A percentile compares a stretch with the other conserved stretches of the same genome.
Conservation (phyloP, 768 basidiomycete species). For the button mushroom (Agaricus bisporus) region DNA sequence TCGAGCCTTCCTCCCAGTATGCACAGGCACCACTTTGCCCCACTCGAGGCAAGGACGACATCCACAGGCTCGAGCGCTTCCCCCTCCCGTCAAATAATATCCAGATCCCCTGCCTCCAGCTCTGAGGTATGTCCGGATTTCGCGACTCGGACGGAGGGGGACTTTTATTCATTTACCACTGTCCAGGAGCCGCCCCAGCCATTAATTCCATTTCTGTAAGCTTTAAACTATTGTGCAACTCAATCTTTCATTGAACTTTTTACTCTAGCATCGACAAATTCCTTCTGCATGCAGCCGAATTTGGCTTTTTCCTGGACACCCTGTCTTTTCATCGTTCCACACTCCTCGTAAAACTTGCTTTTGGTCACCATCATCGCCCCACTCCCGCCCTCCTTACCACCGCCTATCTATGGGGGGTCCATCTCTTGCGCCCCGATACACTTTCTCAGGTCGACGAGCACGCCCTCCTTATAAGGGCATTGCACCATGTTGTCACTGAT, state of each 20-base stretch:
- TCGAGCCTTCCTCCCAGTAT: conserved; percentile 44
- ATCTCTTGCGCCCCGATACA: conserved; percentile 29
- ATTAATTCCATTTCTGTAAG: conserved; percentile 33
- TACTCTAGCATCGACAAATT: conserved; percentile 49
- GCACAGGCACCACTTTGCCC: conserved; percentile 32
- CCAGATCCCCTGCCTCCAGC: conserved; percentile 30
- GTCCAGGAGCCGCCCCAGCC: conserved; percentile 33
- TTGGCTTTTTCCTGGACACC: conserved; percentile 61
- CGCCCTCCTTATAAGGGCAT: conserved; percentile 42
- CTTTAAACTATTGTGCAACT: not conserved
- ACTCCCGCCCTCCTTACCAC: conserved; percentile 42
- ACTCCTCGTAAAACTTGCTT: conserved; percentile 37
- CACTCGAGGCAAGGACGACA: conserved; percentile 32
- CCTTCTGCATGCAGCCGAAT: conserved; percentile 46
- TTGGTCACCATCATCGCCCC: conserved; percentile 42
- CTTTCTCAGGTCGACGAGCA: conserved; percentile 37
- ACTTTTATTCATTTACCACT: conserved; percentile 10
- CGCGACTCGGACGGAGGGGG: not conserved
- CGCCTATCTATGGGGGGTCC: conserved; percentile 48
- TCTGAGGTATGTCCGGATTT: conserved; percentile 27
- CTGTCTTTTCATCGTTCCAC: conserved; percentile 41
- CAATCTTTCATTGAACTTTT: conserved; percentile 3
- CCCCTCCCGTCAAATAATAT: conserved; percentile 27
- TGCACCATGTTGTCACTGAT: conserved; percentile 40
- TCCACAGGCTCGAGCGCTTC: conserved; percentile 40